phyloP scores from a whole-genome alignment of 1,284 basidiomycete species.

The Cryptococcus wingfieldii region DNA sequence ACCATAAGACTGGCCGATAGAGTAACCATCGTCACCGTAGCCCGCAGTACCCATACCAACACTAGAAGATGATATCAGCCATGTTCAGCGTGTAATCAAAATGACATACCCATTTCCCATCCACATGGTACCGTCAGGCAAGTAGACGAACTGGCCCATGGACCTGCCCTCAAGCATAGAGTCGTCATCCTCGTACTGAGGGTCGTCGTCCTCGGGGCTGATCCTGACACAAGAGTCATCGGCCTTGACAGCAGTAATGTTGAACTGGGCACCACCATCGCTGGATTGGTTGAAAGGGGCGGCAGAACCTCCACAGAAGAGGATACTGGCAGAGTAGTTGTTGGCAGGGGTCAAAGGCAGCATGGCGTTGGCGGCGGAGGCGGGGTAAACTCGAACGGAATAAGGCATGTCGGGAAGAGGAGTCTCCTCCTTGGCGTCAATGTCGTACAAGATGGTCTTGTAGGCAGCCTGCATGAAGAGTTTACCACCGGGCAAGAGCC shows the following conservation, averaged over 20 bases:
- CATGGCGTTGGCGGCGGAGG: constrained; percentile 83
- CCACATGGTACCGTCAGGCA: constrained; percentile 48
- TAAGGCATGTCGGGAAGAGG: constrained; percentile 50
- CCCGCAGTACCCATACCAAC: constrained; percentile 60
- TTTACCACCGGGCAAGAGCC: constrained; percentile 71
- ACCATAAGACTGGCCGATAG: constrained; percentile 43
- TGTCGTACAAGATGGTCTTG: constrained; percentile 45
- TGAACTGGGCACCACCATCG: constrained; percentile 44
- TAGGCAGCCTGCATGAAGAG: constrained; percentile 66
- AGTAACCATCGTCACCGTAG: constrained; percentile 49
- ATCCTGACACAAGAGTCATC: constrained; percentile 55
- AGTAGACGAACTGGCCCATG: constrained; percentile 66
- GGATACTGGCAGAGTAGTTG: constrained; percentile 76
- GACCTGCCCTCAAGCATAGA: constrained; percentile 66
- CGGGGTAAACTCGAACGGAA: constrained; percentile 82
- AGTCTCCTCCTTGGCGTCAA: constrained; percentile 31
- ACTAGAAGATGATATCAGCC: constrained; percentile 42
- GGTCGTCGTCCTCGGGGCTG: constrained; percentile 66
- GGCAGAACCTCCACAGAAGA: constrained; percentile 80
- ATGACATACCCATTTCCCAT: constrained; percentile 57
- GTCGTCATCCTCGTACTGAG: constrained; percentile 63
- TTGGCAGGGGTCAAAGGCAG: constrained; percentile 83
- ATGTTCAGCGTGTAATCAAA: background rate
- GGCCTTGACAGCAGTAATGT: constrained; percentile 44
- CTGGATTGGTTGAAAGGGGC: constrained; percentile 49